These are phyloP conservation scores for Epichloe uncinata DNA, from an alignment of 2,329 filamentous ascomycete species.

Conservation along the genomic window DNA sequence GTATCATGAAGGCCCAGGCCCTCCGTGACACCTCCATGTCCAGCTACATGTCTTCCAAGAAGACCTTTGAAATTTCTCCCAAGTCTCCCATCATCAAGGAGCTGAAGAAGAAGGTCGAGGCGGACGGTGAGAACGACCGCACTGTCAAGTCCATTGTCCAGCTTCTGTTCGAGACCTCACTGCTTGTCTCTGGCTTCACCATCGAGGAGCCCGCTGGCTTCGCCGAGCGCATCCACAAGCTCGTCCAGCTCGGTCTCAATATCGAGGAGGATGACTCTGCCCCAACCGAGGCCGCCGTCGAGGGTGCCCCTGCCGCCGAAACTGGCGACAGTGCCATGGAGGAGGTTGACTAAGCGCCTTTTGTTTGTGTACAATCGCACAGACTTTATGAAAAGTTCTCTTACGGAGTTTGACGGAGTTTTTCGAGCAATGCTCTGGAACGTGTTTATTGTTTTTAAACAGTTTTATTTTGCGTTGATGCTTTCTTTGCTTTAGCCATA, in stretches of 20 bases:
- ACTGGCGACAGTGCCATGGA: slow-evolving; percentile 94
- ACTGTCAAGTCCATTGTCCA: slow-evolving; percentile 99
- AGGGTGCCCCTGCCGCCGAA: slow-evolving; percentile 44
- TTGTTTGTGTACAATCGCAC: slow-evolving; percentile 19
- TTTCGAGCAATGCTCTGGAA: slow-evolving; percentile 20
- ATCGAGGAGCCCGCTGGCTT: slow-evolving; percentile 98
- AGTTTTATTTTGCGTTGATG: slow-evolving; percentile 10
- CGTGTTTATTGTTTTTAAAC: slow-evolving; percentile 13
- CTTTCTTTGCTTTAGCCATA: slow-evolving; percentile 21
- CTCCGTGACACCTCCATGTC: slow-evolving; percentile 99
- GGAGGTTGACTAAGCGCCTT: slow-evolving; percentile 79
- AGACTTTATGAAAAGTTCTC: slow-evolving; percentile 25
- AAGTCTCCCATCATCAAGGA: slow-evolving; percentile 96
- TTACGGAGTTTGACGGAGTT: slow-evolving; percentile 28
- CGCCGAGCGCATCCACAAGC: slow-evolving; percentile 99
- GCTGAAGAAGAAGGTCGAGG: slow-evolving; percentile 98
- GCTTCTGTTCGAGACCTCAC: slow-evolving; percentile 96
- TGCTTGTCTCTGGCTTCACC: slow-evolving; percentile 97
- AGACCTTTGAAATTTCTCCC: slow-evolving; percentile 99
- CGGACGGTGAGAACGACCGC: slow-evolving; percentile 94
- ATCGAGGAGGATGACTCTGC: slow-evolving; percentile 82
- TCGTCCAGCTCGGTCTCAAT: slow-evolving; percentile 93
- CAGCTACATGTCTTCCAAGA: slow-evolving; percentile 99
- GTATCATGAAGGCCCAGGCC: slow-evolving; percentile 99
- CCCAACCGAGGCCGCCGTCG: slow-evolving; percentile 43